These are phyloP conservation scores for Cladophialophora bantiana DNA, from an alignment of 2,329 filamentous ascomycete genomes.

Conservation along the genomic window DNA sequence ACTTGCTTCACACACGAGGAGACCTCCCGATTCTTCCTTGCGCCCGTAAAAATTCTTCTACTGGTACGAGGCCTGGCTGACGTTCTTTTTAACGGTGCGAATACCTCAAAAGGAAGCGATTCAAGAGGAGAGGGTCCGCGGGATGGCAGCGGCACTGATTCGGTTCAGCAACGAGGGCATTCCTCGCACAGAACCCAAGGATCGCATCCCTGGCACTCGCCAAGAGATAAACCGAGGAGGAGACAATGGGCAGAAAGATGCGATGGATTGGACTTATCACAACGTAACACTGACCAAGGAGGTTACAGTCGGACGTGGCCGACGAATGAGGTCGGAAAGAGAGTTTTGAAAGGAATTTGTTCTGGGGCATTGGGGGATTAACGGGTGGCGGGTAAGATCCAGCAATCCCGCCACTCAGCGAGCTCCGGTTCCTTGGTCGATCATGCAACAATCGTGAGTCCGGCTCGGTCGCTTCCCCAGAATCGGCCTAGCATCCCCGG, in stretches of 20 bases:
- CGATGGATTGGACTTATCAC: background rate
- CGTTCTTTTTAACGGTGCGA: background rate
- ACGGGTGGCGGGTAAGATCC: background rate
- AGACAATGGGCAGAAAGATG: background rate
- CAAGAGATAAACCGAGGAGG: background rate
- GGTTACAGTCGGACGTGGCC: conserved; percentile 13
- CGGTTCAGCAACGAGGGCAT: background rate
- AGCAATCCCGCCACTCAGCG: background rate
- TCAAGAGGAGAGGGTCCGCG: background rate
- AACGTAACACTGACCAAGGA: conserved; percentile 1
- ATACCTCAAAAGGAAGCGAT: background rate
- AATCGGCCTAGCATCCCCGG: background rate
- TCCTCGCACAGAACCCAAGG: background rate
- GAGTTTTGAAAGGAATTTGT: conserved; percentile 10
- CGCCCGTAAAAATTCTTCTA: background rate
- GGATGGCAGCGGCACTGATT: background rate
- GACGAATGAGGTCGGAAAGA: conserved; percentile 4
- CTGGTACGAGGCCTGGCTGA: background rate
- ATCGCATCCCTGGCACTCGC: background rate
- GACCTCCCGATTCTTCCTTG: background rate
- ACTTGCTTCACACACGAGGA: background rate
- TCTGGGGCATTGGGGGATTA: conserved; percentile 1
- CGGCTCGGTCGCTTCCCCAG: background rate
- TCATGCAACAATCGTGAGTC: conserved; percentile 5
- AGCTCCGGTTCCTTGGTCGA: conserved; percentile 10